These are phyloP conservation scores for Puccinia polysora DNA, from an alignment of 1,284 basidiomycete species.

Conservation along the genomic window DNA sequence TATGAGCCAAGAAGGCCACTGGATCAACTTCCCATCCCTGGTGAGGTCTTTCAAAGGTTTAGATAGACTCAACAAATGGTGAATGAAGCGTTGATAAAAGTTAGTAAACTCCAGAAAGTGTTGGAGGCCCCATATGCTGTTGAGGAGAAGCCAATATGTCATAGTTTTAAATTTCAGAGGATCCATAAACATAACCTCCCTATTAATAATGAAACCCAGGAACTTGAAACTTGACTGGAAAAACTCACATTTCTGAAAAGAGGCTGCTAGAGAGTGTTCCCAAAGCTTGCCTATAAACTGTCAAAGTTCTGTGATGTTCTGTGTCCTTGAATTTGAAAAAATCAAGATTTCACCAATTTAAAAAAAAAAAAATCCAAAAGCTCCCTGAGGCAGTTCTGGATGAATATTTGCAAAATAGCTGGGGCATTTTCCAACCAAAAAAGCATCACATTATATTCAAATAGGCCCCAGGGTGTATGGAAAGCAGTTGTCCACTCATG, in stretches of 20 bases:
- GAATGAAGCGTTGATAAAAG: conserved; percentile 12
- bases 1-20: conserved; percentile 27
- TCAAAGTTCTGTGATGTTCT: too few species aligned
- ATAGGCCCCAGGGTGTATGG: conserved; percentile 54
- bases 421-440: conserved; percentile 56
- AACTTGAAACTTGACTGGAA: not conserved
- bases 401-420: conserved; percentile 52
- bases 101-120: conserved; percentile 4
- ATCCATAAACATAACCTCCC: not conserved
- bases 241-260: conserved; percentile 12
- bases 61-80: not conserved
- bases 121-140: not conserved
- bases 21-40: not conserved
- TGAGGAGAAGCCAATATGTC: not conserved
- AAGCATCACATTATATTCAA: too few species aligned
- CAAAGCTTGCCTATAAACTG: not conserved
- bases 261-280: not conserved
- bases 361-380: conserved; percentile 50
- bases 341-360: conserved; percentile 55
- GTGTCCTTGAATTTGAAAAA: conserved; percentile 50
- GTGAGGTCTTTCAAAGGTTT: conserved; percentile 2
- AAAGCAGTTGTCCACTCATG: conserved; percentile 56
- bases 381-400: conserved; percentile 46
- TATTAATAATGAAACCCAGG: not conserved
- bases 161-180: not conserved